Conservation (phyloP, 1,284 basidiomycete species). For the Malassezia obtusa region DNA sequence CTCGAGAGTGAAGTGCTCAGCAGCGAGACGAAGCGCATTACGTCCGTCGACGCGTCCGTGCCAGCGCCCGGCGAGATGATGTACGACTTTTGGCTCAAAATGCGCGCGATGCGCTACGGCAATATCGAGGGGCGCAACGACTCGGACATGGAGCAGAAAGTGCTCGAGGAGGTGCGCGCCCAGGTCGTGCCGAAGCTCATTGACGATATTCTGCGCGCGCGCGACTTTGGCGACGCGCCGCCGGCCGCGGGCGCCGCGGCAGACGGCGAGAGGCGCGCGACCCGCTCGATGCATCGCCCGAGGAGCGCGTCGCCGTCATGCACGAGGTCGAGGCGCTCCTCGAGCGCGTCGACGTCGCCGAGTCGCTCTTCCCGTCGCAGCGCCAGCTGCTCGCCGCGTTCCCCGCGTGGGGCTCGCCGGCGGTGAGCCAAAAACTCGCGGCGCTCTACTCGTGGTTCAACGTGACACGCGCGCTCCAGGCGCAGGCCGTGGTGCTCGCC, state of each 20-base stretch:
- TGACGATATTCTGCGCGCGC: conserved; percentile 60
- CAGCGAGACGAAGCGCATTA: conserved; percentile 46
- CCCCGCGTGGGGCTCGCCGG: conserved; percentile 33
- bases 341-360: conserved; percentile 32
- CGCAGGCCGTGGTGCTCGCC: conserved; percentile 37
- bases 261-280: too few species aligned
- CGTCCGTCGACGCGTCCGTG: conserved; percentile 48
- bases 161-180: conserved; percentile 70
- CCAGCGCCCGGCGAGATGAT: conserved; percentile 35
- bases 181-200: conserved; percentile 71
- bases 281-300: neutral
- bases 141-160: conserved; percentile 70
- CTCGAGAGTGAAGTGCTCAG: conserved; percentile 44
- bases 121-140: conserved; percentile 51
- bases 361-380: conserved; percentile 41
- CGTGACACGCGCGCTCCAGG: conserved; percentile 27
- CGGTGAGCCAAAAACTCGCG: conserved; percentile 33
- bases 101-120: conserved; percentile 74
- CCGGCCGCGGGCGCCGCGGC: neutral
- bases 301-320: neutral
- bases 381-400: conserved; percentile 29
- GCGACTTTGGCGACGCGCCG: neutral
- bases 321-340: conserved; percentile 30
- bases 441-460: conserved; percentile 46
- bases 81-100: conserved; percentile 68